Base-by-base conservation (phyloP, 2,329 filamentous ascomycete species). In the Sclerotinia sclerotiorum region DNA sequence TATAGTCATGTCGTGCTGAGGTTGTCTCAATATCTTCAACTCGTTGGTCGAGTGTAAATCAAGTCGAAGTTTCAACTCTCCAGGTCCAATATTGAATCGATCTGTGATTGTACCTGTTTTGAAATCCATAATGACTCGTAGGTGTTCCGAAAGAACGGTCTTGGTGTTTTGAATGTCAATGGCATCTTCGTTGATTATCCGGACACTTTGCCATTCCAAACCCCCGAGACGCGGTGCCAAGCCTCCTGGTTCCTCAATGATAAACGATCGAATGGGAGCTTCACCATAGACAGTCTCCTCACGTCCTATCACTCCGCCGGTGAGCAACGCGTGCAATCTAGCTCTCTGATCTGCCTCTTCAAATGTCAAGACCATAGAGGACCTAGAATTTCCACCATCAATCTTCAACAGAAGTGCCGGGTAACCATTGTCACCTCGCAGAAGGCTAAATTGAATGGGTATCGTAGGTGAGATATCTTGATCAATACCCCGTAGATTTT, bases 21-120 rank as follows among this genome's bases (percentile, higher is more conserved):
- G 85, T 69, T 90, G 87, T 51, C 93, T 89, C 68, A 91, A 82
- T 49, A 94, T 79, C 70, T 87, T 87, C 60, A 95, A 79, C 19
- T 87, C 81, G 62, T 87, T 87, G 29, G 84, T 83, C 65, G 87
- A 84, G 67, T 71, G 70, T 44, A 90, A 85, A 72, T 90, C 87
- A 46, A 93, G 81, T 42, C 87, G 84, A 61, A 93, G 78, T 73
- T 87, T 87, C 73, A 93, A 77, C 78, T 93, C 90, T n/a, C 90
- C 90, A 15, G 89, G 89, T 2, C 84, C 89, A 74, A 96, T 83
- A 73, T 97, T 97, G 76, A 97, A 84, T 49, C 93, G 87, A 79
- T 97, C 94, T 2, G 91, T 92, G 21, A 96, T 82, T 54, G 89
- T 92, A 61, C 93, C 92, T 72, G 89, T 88, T 70, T 90, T 87